phyloP scores from a whole-genome alignment of 805 yeast species.

The Saccharomyces jurei region DNA sequence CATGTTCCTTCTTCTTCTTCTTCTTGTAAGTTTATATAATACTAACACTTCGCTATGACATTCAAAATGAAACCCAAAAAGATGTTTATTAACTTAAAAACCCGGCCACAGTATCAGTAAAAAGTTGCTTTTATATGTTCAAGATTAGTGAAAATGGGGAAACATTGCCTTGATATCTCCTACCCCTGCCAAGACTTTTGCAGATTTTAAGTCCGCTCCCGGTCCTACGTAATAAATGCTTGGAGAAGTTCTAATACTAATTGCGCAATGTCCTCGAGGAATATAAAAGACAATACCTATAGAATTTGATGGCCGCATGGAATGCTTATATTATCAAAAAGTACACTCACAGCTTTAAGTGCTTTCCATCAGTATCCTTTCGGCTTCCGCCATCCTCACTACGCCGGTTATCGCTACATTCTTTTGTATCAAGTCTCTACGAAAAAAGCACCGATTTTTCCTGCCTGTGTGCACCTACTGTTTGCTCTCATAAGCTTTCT shows the following conservation, averaged over 20 bases:
- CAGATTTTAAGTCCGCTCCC: neutral
- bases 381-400: neutral
- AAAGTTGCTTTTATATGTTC: neutral
- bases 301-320: neutral
- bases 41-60: neutral
- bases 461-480: neutral
- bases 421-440: neutral
- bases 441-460: neutral
- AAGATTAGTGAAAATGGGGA: neutral
- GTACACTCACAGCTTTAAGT: neutral
- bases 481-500: neutral
- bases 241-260: neutral
- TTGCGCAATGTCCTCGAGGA: neutral
- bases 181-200: neutral
- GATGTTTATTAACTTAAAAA: neutral
- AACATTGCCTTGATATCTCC: neutral
- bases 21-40: neutral
- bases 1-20: conserved; percentile 7
- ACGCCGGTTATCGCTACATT: neutral
- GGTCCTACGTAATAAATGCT: neutral
- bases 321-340: neutral
- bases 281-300: neutral
- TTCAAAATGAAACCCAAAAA: too few species aligned
- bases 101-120: neutral
- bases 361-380: neutral